These are phyloP conservation scores for Boletus reticuloceps DNA, from an alignment of 768 basidiomycete genomes.

Conservation along the genomic window DNA sequence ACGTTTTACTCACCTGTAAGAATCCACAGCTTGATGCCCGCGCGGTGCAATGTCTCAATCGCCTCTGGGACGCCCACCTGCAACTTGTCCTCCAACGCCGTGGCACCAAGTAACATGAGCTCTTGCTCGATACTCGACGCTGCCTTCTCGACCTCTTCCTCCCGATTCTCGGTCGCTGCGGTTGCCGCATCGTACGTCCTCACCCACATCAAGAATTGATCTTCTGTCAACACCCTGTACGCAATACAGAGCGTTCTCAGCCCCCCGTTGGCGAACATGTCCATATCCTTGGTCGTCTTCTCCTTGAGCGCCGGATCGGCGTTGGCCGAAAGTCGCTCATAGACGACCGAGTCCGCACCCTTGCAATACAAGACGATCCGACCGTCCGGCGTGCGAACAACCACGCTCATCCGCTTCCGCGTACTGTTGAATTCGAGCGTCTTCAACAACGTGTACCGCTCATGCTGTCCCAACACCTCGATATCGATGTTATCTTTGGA, in stretches of 20 bases:
- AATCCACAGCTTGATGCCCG: constrained; percentile 98
- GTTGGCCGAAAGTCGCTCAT: constrained; percentile 73
- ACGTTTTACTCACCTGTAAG: constrained; percentile 64
- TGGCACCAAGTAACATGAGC: constrained; percentile 85
- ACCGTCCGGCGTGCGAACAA: constrained; percentile 84
- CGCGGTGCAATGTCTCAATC: constrained; percentile 85
- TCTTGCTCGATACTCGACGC: constrained; percentile 81
- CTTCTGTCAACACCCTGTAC: constrained; percentile 72
- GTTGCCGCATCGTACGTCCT: constrained; percentile 80
- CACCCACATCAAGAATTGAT: constrained; percentile 83
- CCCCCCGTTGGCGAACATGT: constrained; percentile 89
- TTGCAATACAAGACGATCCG: constrained; percentile 86
- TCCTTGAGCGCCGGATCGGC: constrained; percentile 75
- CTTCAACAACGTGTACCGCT: constrained; percentile 76
- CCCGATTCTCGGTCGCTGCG: constrained; percentile 72
- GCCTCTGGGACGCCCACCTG: constrained; percentile 97
- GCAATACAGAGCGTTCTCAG: constrained; percentile 90
- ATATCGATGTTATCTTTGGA: constrained; percentile 78
- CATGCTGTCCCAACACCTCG: constrained; percentile 86
- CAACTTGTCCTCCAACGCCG: constrained; percentile 94
- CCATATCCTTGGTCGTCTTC: constrained; percentile 83
- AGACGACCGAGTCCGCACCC: constrained; percentile 96
- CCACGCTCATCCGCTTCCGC: constrained; percentile 92
- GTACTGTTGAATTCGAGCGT: constrained; percentile 93
- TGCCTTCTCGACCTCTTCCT: constrained; percentile 89